Evolutionary conservation across 2,329 filamentous ascomycete genomes (phyloP).

Genomic region (Fusarium irregulare): DNA sequence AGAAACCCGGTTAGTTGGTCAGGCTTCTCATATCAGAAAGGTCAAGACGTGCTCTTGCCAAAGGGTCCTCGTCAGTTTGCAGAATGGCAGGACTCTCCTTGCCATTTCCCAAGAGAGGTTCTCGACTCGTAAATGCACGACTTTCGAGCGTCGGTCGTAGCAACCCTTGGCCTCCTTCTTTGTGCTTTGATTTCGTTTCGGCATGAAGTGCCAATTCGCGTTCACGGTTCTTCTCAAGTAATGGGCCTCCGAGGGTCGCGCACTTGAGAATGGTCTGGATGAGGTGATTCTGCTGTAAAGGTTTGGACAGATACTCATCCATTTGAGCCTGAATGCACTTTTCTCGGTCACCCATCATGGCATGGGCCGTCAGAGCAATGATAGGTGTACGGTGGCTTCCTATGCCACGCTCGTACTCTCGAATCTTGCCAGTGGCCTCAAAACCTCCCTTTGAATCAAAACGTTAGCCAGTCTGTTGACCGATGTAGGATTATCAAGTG

Average conservation of each 20-base stretch:
- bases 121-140: conserved; percentile 77
- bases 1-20: conserved; percentile 48
- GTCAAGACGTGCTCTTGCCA: conserved; percentile 63
- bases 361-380: conserved; percentile 95
- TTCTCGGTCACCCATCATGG: conserved; percentile 97
- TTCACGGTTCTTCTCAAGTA: conserved; percentile 81
- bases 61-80: conserved; percentile 58
- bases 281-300: conserved; percentile 94
- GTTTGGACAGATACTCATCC: conserved; percentile 98
- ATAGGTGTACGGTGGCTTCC: conserved; percentile 89
- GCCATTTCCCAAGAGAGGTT: conserved; percentile 64
- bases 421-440: conserved; percentile 95
- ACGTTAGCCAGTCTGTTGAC: conserved; percentile 50
- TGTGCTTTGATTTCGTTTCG: conserved; percentile 59
- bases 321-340: conserved; percentile 99
- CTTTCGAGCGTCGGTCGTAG: conserved; percentile 60
- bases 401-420: conserved; percentile 89
- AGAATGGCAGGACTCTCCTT: conserved; percentile 72
- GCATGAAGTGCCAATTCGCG: conserved; percentile 65
- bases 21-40: conserved; percentile 55
- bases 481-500: background rate
- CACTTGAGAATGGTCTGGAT: conserved; percentile 98
- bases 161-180: conserved; percentile 52
- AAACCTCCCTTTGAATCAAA: conserved; percentile 79
- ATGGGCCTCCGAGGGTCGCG: conserved; percentile 86